phyloP scores from a whole-genome alignment of 495 filamentous ascomycete genomes.

The Neurospora cerealis region DNA sequence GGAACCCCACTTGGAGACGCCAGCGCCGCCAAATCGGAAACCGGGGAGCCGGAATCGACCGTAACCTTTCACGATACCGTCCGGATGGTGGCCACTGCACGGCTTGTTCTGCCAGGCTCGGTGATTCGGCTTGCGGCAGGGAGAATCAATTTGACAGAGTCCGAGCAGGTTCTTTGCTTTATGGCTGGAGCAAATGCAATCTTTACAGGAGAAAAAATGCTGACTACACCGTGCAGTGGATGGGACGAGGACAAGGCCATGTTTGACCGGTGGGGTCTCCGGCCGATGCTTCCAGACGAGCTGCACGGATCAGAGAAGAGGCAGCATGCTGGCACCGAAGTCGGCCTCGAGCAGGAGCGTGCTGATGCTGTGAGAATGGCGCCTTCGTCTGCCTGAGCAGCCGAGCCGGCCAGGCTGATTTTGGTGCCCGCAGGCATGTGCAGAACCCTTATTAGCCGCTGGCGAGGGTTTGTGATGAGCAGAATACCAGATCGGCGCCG shows the following conservation, averaged over 20 bases:
- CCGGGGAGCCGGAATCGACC: not conserved
- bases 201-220: constrained; percentile 87
- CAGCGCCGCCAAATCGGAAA: constrained; percentile 27
- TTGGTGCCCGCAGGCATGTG: not conserved
- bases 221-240: constrained; percentile 78
- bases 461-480: not conserved
- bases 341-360: not conserved
- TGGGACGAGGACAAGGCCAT: constrained; percentile 77
- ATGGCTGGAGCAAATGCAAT: constrained; percentile 80
- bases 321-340: not conserved
- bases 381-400: not conserved
- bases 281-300: constrained; percentile 32
- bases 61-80: constrained; percentile 62
- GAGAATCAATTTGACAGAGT: constrained; percentile 64
- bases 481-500: not conserved
- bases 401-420: not conserved
- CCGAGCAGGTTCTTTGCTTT: constrained; percentile 77
- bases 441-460: not conserved
- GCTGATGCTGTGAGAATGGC: not conserved
- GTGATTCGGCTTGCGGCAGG: constrained; percentile 78
- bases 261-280: constrained; percentile 69
- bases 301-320: not conserved
- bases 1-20: constrained; percentile 71
- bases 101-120: constrained; percentile 66
- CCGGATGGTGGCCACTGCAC: constrained; percentile 68